Evolutionary conservation across 805 yeast species (phyloP), one percentile per base, ranked within the genome.

Genomic region (Nakazawaea molendinolei): DNA sequence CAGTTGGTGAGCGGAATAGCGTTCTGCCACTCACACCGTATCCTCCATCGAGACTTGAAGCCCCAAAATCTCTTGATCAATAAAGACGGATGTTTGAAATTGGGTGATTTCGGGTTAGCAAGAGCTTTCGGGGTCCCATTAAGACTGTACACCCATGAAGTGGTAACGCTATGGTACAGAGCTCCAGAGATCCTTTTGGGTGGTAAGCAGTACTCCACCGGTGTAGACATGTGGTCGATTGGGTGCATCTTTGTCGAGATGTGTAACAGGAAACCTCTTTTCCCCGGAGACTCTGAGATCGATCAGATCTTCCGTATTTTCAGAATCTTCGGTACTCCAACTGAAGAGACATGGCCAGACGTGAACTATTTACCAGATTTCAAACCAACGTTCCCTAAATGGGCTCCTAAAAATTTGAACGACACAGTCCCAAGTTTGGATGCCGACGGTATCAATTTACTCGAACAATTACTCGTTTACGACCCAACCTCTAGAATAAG

Each of bases 211-310:
- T 92, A 92, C 59, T 86, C 96, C 23, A 92, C 97, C 0, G 97
- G 97, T 14, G 96, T 92, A 35, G 98, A 92, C 58, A 87, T 92
- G 83, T 92, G 98, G 98, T 86, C 96, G 8, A 84, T 90, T 43
- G 98, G 98, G 12, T 89, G 97, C 55, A 92, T 92, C 32, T 84
- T 92, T 58, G 98, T 97, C 5, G 98, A 92, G 57, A 89, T 92
- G 97, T 86, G 89, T 40, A 86, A 87, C 50, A 78, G 98, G 38
- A 86, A 86, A 56, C 97, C 98, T 7, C 60, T 92, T 36, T 90
- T 92, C 63, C 95, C 97, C 0, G 98, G 98, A 5, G 96, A 92
- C 56, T 86, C 95, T 8, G 98, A 92, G 57, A 94, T 92, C 53
- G 98, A 92, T 57, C 96, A 92, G 63, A 84, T 92, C 46, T 89